A percentile compares a stretch with the other conserved stretches of the same genome.
These are phyloP conservation scores for Botrytis elliptica DNA, from an alignment of 2,329 filamentous ascomycete species.

Conservation along the genomic window DNA sequence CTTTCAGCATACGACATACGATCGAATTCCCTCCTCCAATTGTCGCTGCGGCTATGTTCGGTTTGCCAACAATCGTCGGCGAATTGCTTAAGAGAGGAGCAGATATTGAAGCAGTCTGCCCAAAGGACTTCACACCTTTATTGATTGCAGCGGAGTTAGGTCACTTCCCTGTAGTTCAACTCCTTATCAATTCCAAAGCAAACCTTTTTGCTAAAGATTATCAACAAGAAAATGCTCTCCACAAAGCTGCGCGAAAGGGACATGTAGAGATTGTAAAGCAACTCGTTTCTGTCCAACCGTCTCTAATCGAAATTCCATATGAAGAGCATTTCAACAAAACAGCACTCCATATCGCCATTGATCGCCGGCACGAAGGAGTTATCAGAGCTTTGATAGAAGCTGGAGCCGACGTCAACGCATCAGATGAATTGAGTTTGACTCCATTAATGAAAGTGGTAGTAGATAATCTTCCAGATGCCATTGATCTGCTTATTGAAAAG, in stretches of 20 bases:
- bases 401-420: not conserved
- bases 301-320: not conserved
- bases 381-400: not conserved
- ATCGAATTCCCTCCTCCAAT: not conserved
- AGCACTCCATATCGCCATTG: not conserved
- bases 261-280: not conserved
- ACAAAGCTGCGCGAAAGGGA: not conserved
- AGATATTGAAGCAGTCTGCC: not conserved
- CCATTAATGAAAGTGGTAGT: not conserved
- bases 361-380: not conserved
- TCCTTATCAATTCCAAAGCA: not conserved
- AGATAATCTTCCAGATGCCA: not conserved
- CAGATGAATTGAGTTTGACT: not conserved
- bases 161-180: not conserved
- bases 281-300: not conserved
- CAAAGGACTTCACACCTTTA: slow-evolving; percentile 2
- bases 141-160: slow-evolving; percentile 7
- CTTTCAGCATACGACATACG: not conserved
- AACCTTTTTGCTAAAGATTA: slow-evolving; percentile 9
- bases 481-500: slow-evolving; percentile 1
- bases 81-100: not conserved
- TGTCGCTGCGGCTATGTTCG: not conserved
- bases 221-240: not conserved
- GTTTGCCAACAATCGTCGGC: not conserved
- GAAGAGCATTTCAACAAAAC: not conserved